Conservation (phyloP, 768 basidiomycete species). For the Pseudohyphozyma bogoriensis region DNA sequence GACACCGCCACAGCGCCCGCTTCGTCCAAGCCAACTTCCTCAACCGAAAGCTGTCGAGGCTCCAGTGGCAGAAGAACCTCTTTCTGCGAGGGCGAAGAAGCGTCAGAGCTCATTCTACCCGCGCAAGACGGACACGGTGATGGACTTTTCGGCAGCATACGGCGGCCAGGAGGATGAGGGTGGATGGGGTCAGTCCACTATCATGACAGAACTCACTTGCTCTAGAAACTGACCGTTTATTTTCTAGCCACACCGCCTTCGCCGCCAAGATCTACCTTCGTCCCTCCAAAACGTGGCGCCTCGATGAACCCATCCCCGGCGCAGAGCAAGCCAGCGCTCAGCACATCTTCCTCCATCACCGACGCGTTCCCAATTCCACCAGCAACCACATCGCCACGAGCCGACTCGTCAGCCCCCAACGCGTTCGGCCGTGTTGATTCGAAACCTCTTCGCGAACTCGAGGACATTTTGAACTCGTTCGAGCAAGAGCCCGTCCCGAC, state of each 20-base stretch:
- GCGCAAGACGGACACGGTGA: slow-evolving; percentile 23
- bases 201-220: too few relatives aligned
- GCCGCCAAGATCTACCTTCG: not conserved
- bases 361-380: slow-evolving; percentile 1
- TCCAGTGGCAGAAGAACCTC: slow-evolving; percentile 11
- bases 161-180: slow-evolving; percentile 1
- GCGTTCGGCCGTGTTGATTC: slow-evolving; percentile 13
- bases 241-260: not conserved
- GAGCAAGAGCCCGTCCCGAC: not conserved
- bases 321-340: not conserved
- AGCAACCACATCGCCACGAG: not conserved
- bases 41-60: slow-evolving; percentile 7
- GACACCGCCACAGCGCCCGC: not conserved
- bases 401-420: not conserved
- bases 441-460: slow-evolving; percentile 21
- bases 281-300: slow-evolving; percentile 4
- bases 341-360: not conserved
- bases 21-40: not conserved
- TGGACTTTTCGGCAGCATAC: slow-evolving; percentile 19
- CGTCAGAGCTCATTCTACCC: not conserved
- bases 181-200: slow-evolving; percentile 11
- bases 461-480: slow-evolving; percentile 12
- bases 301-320: not conserved
- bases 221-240: not conserved
- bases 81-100: slow-evolving; percentile 8